Base-by-base conservation (phyloP, 306 rosid species). In the Acacia confusa region DNA sequence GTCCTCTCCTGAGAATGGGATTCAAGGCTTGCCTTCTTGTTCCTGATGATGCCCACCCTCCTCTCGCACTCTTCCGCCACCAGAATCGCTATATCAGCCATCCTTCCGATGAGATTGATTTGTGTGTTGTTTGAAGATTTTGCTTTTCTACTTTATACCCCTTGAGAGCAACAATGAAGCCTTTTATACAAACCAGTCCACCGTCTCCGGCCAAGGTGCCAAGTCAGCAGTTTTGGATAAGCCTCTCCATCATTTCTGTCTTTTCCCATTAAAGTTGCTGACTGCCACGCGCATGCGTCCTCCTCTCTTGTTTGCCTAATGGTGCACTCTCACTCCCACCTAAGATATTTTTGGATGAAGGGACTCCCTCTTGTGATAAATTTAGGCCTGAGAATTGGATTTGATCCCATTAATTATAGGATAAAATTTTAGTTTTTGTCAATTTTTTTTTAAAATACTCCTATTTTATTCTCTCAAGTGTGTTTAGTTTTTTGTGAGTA, bases 41-140 rank as follows among this genome's bases (percentile, higher is more conserved):
- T 85, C 40, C 61, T 80, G 13, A 88, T 75, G 77, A 0, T 22
- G 78, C 84, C 89, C 57, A 88, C 72, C 61, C 96, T 92, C 74
- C 93, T 95, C 87, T 92, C 97, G 27, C 90, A 87, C 81, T 95
- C 99, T 78, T 95, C 98, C 0, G 90, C 96, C 6, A 95, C 94
- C 86, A 95, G 71, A 78, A 95, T 89, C 13, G 98, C 98, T 71
- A 93, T 95, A 72, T 95, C 98, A 58, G 98, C 84, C 97, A 93
- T 92, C 34, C 57, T 81, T 44, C 0, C 58, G 41, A 34, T 64
- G 43, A 52, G 25, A 64, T 41, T 25, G 25, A 64, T 41, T 25
- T 53, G 19, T 79, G 58, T 14, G 52, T 63, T 71, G 57, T 79
- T 13, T 13, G 19, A 63, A 5, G 5, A 13, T 1, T 25, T 50